Conservation (phyloP, 495 filamentous ascomycete genomes). For the Talaromyces trachyspermus region DNA sequence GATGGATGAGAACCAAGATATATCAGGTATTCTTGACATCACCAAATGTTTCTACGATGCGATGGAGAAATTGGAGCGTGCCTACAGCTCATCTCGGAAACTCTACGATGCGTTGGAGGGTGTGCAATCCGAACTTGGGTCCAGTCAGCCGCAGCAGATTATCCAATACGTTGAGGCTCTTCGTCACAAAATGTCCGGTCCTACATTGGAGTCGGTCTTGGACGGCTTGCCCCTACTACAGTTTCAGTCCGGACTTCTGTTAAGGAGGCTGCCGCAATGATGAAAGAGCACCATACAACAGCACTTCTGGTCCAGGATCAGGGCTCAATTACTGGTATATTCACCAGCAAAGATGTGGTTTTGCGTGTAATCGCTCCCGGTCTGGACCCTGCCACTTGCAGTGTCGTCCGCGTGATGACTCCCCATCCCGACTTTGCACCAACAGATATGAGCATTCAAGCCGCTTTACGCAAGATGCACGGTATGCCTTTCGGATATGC, state of each 20-base stretch:
- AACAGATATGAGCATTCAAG: constrained; percentile 98
- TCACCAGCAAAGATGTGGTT: constrained; percentile 98
- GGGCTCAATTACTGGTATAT: constrained; percentile 95
- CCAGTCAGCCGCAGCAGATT: constrained; percentile 94
- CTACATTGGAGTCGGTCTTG: constrained; percentile 89
- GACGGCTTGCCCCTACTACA: constrained; percentile 88
- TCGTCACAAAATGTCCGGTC: constrained; percentile 93
- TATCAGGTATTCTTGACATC: constrained; percentile 96
- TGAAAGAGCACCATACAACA: constrained; percentile 98
- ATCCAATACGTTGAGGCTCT: constrained; percentile 98
- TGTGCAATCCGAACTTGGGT: constrained; percentile 95
- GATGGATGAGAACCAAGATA: constrained; percentile 99
- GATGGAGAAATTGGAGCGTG: constrained; percentile 97
- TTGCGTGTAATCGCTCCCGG: constrained; percentile 96
- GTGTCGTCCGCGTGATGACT: constrained; percentile 97
- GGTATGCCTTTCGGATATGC: constrained; percentile 46
- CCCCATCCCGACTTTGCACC: constrained; percentile 98
- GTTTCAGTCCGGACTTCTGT: constrained; percentile 94
- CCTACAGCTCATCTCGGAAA: constrained; percentile 91
- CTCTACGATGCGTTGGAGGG: constrained; percentile 96
- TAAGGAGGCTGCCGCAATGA: constrained; percentile 84
- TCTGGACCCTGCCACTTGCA: constrained; percentile 89
- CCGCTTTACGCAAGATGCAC: constrained; percentile 97
- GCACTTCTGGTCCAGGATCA: constrained; percentile 95
- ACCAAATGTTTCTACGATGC: constrained; percentile 99